Evolutionary conservation across 768 basidiomycete genomes (phyloP).

Genomic region (Mycena rosella): DNA sequence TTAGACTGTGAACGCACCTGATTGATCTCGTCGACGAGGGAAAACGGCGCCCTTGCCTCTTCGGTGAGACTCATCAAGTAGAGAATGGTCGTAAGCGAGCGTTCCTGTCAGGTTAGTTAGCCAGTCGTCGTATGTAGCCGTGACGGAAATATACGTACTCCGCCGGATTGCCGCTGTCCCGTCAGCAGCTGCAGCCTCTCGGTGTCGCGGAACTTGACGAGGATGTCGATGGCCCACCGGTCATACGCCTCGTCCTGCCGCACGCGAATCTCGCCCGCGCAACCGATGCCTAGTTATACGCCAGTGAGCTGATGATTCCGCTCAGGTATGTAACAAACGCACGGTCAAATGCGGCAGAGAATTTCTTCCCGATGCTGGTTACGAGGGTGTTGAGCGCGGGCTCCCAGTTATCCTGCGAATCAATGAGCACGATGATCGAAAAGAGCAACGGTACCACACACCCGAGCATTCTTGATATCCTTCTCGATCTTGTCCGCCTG

Average conservation of each 20-base stretch:
- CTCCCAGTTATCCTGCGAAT: constrained; percentile 83
- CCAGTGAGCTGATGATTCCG: not conserved
- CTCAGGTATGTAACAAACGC: constrained; percentile 46
- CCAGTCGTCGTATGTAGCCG: not conserved
- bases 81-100: constrained; percentile 94
- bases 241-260: constrained; percentile 87
- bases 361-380: constrained; percentile 83
- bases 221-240: constrained; percentile 96
- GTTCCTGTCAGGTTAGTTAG: constrained; percentile 73
- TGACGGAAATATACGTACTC: constrained; percentile 69
- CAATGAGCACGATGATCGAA: not conserved
- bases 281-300: constrained; percentile 77
- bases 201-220: constrained; percentile 94
- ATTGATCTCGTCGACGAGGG: constrained; percentile 99
- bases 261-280: constrained; percentile 91
- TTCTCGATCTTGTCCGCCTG: constrained; percentile 65
- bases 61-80: constrained; percentile 97
- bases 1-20: constrained; percentile 64
- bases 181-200: constrained; percentile 91
- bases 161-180: constrained; percentile 93
- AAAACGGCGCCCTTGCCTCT: constrained; percentile 95
- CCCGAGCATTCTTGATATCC: constrained; percentile 73
- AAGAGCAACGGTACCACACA: constrained; percentile 47
- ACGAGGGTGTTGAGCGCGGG: constrained; percentile 85
- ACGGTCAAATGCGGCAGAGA: constrained; percentile 95